These are phyloP conservation scores for Euphorbia peplus DNA, from an alignment of 345 rosid genomes.

Conservation along the genomic window DNA sequence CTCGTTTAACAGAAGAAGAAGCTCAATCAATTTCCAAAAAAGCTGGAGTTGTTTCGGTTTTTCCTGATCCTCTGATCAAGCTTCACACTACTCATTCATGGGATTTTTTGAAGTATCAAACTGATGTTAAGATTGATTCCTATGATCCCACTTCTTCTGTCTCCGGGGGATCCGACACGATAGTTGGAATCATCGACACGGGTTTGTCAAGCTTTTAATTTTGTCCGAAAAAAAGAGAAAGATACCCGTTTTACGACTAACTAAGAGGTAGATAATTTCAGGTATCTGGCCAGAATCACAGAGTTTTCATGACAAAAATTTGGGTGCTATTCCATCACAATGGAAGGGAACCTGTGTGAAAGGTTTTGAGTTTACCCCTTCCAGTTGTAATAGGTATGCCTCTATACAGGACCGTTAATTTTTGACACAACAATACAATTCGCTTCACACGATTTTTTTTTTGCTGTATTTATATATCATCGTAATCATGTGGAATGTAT, in stretches of 20 bases:
- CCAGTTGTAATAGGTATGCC: conserved; percentile 61
- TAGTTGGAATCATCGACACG: conserved; percentile 73
- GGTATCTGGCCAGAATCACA: conserved; percentile 90
- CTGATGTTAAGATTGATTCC: conserved; percentile 41
- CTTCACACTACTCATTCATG: conserved; percentile 94
- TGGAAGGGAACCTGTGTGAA: conserved; percentile 75
- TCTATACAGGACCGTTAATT: no score
- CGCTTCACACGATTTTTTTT: no score
- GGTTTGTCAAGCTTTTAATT: conserved; percentile 30
- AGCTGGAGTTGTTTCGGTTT: conserved; percentile 67
- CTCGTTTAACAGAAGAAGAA: conserved; percentile 65
- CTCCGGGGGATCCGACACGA: conserved; percentile 34
- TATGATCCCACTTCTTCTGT: conserved; percentile 36
- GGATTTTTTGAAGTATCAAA: conserved; percentile 78
- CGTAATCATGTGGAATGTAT: no score
- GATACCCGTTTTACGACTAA: neutral
- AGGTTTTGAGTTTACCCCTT: conserved; percentile 43
- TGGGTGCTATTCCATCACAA: conserved; percentile 53
- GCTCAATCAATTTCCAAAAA: conserved; percentile 47
- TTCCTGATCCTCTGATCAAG: conserved; percentile 54
- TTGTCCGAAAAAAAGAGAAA: neutral
- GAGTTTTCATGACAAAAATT: conserved; percentile 63
- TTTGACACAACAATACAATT: no score
- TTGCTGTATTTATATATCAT: no score
- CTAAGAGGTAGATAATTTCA: conserved; percentile 12